Evolutionary conservation across 2,329 filamentous ascomycete genomes (phyloP), one percentile per base, ranked within the genome.

Genomic region (Colletotrichum destructivum): DNA sequence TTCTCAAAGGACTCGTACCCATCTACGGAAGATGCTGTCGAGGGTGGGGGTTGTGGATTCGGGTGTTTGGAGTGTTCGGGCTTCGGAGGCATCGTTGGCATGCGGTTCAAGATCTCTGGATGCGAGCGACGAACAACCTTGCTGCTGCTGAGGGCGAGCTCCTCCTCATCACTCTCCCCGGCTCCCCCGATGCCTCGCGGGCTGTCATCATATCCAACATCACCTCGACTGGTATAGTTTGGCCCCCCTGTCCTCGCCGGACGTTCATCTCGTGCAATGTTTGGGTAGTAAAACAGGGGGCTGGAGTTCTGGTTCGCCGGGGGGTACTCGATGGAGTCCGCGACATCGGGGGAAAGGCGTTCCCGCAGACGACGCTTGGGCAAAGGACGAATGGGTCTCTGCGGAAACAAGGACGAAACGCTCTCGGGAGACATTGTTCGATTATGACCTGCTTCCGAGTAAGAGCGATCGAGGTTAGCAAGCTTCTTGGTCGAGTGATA

Each of bases 1-100:
- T 98, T 98, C 82, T 99, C 96, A 77, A 98, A 97, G 8, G 94
- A 96, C 81, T 99, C 96, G 81, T 98, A 98, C 16, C 95, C 95
- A 80, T 98, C 96, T 13, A 90, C 85, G 3, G 92, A 93, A 5
- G 92, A 92, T 7, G 89, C 88, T 31, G 92, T 91, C 15, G 94
- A 94, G 54, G 88, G 88, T 60, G 92, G 88, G 26, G 90, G 89
- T 54, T 90, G 86, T 21, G 85, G 82, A 67, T 86, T 86, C 2
- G 81, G 71, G 61, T 86, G 84, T 70, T 84, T 85, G 42, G 82
- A 74, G 42, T 83, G 81, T n/a, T 87, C 84, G 26, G 81, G 79
- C 67, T 85, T 86, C 62, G 82, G 80, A 35, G 85, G 78, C 68
- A 82, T 81, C 46, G 84, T 85, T 63, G 82, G 79, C 23, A 81